phyloP scores from a whole-genome alignment of 2,329 filamentous ascomycete genomes.

The Alternaria arborescens region DNA sequence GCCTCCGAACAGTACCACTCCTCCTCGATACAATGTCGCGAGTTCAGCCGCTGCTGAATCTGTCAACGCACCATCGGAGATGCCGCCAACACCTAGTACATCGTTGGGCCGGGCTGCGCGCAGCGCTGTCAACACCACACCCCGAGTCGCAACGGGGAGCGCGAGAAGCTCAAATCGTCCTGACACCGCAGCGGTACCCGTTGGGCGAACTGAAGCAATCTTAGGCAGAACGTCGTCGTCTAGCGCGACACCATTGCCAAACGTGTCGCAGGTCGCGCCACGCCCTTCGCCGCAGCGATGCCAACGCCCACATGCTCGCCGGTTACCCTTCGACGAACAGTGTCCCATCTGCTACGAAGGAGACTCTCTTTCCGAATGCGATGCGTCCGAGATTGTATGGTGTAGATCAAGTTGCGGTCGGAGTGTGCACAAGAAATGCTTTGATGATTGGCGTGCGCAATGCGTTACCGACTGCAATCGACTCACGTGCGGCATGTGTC shows the following conservation, averaged over 20 bases:
- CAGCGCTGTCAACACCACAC: neutral
- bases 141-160: neutral
- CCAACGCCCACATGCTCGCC: slow-evolving; percentile 23
- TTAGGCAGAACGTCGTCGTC: neutral
- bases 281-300: slow-evolving; percentile 3
- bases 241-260: neutral
- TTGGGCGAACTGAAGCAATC: neutral
- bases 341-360: slow-evolving; percentile 35
- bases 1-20: neutral
- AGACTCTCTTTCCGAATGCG: slow-evolving; percentile 5
- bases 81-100: neutral
- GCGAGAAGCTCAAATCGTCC: neutral
- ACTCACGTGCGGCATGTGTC: slow-evolving; percentile 23
- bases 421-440: slow-evolving; percentile 25
- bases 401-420: slow-evolving; percentile 27
- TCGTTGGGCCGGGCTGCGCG: neutral
- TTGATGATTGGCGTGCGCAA: slow-evolving; percentile 20
- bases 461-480: neutral
- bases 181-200: neutral
- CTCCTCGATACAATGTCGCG: neutral
- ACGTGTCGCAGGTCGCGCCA: neutral
- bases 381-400: slow-evolving; percentile 23
- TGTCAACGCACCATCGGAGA: neutral
- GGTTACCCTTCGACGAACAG: slow-evolving; percentile 21
- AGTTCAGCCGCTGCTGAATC: neutral